Conservation (phyloP, 495 filamentous ascomycete species). For the Barbatosphaeria neglecta region DNA sequence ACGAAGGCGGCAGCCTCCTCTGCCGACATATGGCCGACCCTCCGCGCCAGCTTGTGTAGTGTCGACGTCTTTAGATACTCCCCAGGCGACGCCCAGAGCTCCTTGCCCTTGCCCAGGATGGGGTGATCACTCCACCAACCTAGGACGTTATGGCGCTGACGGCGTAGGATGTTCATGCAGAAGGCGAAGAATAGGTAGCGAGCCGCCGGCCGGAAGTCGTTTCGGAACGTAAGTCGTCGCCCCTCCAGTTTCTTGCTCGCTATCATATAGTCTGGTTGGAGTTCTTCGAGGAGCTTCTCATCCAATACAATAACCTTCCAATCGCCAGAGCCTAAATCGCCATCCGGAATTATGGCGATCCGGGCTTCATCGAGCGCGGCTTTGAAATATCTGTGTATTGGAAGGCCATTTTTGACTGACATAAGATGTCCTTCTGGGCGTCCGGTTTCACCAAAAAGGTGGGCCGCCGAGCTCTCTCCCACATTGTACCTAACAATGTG, state of each 20-base stretch:
- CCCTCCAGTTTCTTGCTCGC: neutral
- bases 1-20: neutral
- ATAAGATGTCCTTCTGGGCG: neutral
- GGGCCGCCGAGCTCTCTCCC: neutral
- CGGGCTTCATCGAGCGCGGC: neutral
- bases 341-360: neutral
- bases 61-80: neutral
- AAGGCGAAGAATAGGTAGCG: neutral
- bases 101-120: neutral
- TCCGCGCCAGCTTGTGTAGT: neutral
- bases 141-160: neutral
- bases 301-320: neutral
- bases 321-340: neutral
- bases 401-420: neutral
- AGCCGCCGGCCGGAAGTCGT: neutral
- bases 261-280: neutral
- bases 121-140: neutral
- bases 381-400: neutral
- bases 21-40: neutral
- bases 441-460: neutral
- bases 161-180: neutral
- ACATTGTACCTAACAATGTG: slow-evolving; percentile 3
- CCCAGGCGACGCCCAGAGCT: neutral
- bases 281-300: neutral
- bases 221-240: neutral